A percentile compares a stretch with the other conserved stretches of the same genome.
Evolutionary conservation across 306 rosid species (phyloP).

Genomic region (Cajanus cajan): DNA sequence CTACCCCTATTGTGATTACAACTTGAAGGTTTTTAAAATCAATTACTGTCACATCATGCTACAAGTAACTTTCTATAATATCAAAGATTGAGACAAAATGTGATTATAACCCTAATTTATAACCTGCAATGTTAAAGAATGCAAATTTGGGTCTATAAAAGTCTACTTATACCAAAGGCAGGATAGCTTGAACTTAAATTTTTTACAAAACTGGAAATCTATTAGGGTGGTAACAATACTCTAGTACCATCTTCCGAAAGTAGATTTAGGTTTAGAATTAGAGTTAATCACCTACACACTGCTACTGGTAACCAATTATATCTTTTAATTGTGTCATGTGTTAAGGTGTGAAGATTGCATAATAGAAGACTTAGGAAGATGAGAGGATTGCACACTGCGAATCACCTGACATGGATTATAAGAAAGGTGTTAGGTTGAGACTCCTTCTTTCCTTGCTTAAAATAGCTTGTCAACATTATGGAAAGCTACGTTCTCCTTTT

Average conservation of each 20-base stretch:
- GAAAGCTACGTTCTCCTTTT: slow-evolving; percentile 90
- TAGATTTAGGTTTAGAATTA: too few species aligned
- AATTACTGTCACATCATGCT: not conserved
- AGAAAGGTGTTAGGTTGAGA: slow-evolving; percentile 68
- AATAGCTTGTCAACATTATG: slow-evolving; percentile 88
- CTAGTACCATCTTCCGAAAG: too few species aligned
- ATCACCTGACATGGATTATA: slow-evolving; percentile 63
- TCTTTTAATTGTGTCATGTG: too few species aligned
- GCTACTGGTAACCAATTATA: too few species aligned
- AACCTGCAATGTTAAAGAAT: not conserved
- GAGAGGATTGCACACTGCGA: slow-evolving; percentile 72
- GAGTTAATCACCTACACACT: too few species aligned
- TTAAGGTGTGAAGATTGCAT: too few species aligned
- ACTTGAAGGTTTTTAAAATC: not conserved
- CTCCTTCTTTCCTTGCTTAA: slow-evolving; percentile 88
- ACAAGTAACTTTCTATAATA: not conserved
- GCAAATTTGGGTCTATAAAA: too few species aligned
- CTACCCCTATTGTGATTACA: not conserved
- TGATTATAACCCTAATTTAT: not conserved
- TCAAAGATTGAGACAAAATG: not conserved
- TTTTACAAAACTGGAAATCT: too few species aligned
- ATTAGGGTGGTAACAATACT: too few species aligned
- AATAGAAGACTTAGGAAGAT: too few species aligned
- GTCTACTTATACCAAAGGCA: too few species aligned
- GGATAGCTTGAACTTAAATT: too few species aligned